Conservation (phyloP, 305 asterid genomes). For the Fraxinus floribunda region DNA sequence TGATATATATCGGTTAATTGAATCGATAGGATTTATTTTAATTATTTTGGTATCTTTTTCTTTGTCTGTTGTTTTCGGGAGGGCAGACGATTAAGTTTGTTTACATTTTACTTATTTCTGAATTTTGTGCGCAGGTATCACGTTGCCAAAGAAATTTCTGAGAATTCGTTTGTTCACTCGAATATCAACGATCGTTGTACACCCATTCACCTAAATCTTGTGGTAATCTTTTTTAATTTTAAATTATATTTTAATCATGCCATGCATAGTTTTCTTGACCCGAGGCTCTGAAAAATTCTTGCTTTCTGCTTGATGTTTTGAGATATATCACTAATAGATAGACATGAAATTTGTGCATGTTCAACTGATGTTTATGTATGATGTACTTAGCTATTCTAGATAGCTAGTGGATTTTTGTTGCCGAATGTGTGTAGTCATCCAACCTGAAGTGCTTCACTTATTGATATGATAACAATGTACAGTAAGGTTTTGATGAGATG, state of each 20-base stretch:
- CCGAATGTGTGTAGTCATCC: constrained; percentile 4
- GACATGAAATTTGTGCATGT: background rate
- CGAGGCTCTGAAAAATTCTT: background rate
- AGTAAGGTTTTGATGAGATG: background rate
- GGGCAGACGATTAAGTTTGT: background rate
- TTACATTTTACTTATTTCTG: background rate
- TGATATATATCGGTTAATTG: background rate
- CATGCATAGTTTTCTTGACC: background rate
- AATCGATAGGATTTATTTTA: background rate
- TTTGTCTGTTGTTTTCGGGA: background rate
- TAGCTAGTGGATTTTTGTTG: background rate
- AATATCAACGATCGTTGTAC: constrained; percentile 55
- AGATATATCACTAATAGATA: background rate
- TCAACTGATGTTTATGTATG: background rate
- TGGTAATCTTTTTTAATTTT: constrained; percentile 51
- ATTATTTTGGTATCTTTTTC: background rate
- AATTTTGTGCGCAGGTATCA: constrained; percentile 54
- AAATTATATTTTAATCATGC: background rate
- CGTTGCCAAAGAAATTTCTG: constrained; percentile 48
- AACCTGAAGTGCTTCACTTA: constrained; percentile 1
- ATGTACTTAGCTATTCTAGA: background rate
- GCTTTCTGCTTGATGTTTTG: constrained; percentile 2
- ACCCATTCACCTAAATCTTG: constrained; percentile 78
- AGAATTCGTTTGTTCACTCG: constrained; percentile 44
- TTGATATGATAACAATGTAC: constrained; percentile 13